Evolutionary conservation across 163 green algal genomes (phyloP).

Genomic region (Trebouxiophyceae sp.): DNA sequence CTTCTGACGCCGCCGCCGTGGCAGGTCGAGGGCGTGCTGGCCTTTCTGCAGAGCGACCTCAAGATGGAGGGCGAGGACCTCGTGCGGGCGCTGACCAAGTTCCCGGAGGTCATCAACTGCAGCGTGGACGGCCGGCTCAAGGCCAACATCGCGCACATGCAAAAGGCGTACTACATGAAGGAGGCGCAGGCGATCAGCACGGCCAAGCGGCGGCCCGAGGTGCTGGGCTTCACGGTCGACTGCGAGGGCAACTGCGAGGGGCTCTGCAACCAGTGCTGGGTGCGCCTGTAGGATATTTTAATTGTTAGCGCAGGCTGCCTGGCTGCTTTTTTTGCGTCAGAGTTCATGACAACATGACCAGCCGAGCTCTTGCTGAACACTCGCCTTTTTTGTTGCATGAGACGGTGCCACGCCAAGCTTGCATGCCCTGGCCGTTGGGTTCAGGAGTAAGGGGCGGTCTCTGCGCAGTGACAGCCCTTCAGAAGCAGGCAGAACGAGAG

Average conservation of each 20-base stretch:
- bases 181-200: constrained; percentile 29
- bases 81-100: constrained; percentile 25
- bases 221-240: constrained; percentile 57
- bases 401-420: too few species aligned
- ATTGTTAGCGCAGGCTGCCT: too few species aligned
- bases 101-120: constrained; percentile 46
- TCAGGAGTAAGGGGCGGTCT: too few species aligned
- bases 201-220: constrained; percentile 31
- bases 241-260: constrained; percentile 51
- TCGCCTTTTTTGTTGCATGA: too few species aligned
- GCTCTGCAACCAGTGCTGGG: constrained; percentile 66
- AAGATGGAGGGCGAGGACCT: background rate
- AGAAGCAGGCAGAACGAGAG: too few species aligned
- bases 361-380: too few species aligned
- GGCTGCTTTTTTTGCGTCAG: too few species aligned
- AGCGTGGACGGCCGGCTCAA: constrained; percentile 33
- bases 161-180: constrained; percentile 41
- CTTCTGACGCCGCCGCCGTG: too few species aligned
- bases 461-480: too few species aligned
- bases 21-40: background rate
- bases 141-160: constrained; percentile 33
- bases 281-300: constrained; percentile 6
- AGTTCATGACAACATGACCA: too few species aligned
- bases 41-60: background rate
- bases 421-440: too few species aligned